Percentiles rank a stretch among this genome's conserved stretches.
phyloP scores from a whole-genome alignment of 768 basidiomycete genomes.

The Pisolithus tinctorius region DNA sequence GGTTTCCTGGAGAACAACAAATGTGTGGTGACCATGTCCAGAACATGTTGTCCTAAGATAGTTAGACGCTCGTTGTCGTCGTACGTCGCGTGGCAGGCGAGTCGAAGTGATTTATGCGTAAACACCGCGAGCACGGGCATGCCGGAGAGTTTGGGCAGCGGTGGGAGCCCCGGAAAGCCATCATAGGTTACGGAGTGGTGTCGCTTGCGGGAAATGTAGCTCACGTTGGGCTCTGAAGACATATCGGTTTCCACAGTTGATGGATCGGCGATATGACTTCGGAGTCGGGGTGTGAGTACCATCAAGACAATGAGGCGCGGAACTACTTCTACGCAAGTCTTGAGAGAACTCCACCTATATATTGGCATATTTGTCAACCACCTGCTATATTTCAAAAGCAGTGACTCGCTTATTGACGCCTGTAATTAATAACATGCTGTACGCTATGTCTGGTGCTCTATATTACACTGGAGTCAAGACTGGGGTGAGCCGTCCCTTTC shows the following conservation, averaged over 20 bases:
- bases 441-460: no score
- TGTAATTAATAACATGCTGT: no score
- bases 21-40: constrained; percentile 41
- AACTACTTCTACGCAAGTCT: neutral
- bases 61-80: constrained; percentile 54
- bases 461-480: no score
- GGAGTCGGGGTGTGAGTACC: constrained; percentile 31
- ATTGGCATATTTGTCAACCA: no score
- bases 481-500: no score
- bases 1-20: constrained; percentile 47
- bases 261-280: constrained; percentile 28
- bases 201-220: constrained; percentile 30
- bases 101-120: constrained; percentile 60
- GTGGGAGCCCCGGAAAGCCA: constrained; percentile 28
- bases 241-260: constrained; percentile 27
- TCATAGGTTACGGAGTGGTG: constrained; percentile 27
- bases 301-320: constrained; percentile 15
- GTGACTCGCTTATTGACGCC: no score
- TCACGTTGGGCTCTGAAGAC: constrained; percentile 18
- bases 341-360: no score
- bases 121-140: constrained; percentile 61
- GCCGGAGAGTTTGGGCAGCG: constrained; percentile 43
- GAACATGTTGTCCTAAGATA: constrained; percentile 41
- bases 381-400: no score
- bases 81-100: constrained; percentile 34